Evolutionary conservation across 495 filamentous ascomycete species (phyloP), one percentile per base, ranked within the genome.

Genomic region (Aspergillus ellipticus): DNA sequence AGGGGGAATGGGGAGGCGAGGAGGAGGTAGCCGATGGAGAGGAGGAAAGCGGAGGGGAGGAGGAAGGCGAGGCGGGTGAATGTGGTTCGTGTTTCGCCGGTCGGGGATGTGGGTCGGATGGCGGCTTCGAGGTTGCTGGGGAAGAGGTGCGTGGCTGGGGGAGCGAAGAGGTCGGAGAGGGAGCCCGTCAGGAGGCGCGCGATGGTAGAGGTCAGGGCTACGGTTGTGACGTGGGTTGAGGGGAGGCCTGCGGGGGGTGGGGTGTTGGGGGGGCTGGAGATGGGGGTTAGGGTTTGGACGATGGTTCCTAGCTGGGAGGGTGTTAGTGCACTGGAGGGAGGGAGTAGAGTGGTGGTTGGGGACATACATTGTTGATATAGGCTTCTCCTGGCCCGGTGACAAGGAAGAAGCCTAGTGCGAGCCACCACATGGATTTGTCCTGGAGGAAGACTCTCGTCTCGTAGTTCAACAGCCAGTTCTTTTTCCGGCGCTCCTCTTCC

Each of bases 371-470:
- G 74, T 97, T 98, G 64, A 97, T 91, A 71, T 96, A 98, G 8
- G 92, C 87, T 76, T 98, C 94, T 17, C 93, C 92, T 0, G 94
- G 92, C 3, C 94, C 94, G 49, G 89, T 90, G 56, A 95, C 89
- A 58, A 97, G 79, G 80, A 97, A 96, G 74, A 98, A 95, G 20
- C 93, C 94, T 2, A 85, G 68, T 0, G 92, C 89, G 54, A 98
- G 83, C 74, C 81, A 89, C 94, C 94, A 97, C 93, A 97, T 96
- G 10, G 90, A 95, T 54, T 81, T 84, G 59, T 98, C 94, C 37
- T 78, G 75, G 26, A 98, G 79, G 68, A 96, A 98, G 6, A 82
- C 74, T 3, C 83, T 77, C 2, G 93, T 97, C 60, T 94, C 93
- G 31, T 87, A 85, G 58, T 97, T 96, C 47, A 97, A 78, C 19